Evolutionary conservation across 2,329 filamentous ascomycete species (phyloP), one percentile per base, ranked within the genome.

Genomic region (Nemania bipapillata): DNA sequence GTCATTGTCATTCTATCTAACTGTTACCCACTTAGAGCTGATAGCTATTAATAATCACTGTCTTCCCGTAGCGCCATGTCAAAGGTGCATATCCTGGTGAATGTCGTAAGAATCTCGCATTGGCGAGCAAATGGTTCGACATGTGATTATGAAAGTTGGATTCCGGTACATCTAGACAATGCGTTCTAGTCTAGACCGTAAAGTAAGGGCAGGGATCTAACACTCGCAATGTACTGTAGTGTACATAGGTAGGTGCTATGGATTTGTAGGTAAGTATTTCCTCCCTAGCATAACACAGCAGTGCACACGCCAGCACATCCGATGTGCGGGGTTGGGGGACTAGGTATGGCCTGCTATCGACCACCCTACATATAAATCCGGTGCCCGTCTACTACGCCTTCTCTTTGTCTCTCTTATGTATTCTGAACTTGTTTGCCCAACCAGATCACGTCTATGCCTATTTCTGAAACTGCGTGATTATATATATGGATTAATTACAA

Each of bases 271-370:
- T 40, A 12, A 12, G 35, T 40, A 40, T 35, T 11, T 35, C 32
- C 32, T 35, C 11, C 32, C 32, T 40, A 5, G 37, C n/a, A n/a
- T n/a, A n/a, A n/a, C n/a, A n/a, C n/a, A n/a, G 37, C 17, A 40
- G 37, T 40, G 3, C 6, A 12, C 6, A 40, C 45, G 54, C 58
- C 52, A 65, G 55, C 58, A 58, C 58, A 63, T 53, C 52, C 55
- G 61, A 60, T 65, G 65, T 61, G n/a, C n/a, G n/a, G n/a, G n/a
- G n/a, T n/a, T n/a, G n/a, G n/a, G 65, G 65, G 65, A 61, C 63
- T 60, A 40, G 40, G 20, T n/a, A 8, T 17, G 20, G 30, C 30
- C 11, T 50, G 9, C 26, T n/a, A n/a, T n/a, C 40, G 2, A n/a
- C 15, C 9, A 11, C 32, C 32, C 32, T n/a, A n/a, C n/a, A n/a